Evolutionary conservation across 768 basidiomycete genomes (phyloP).

Genomic region (Auriculariales sp.): DNA sequence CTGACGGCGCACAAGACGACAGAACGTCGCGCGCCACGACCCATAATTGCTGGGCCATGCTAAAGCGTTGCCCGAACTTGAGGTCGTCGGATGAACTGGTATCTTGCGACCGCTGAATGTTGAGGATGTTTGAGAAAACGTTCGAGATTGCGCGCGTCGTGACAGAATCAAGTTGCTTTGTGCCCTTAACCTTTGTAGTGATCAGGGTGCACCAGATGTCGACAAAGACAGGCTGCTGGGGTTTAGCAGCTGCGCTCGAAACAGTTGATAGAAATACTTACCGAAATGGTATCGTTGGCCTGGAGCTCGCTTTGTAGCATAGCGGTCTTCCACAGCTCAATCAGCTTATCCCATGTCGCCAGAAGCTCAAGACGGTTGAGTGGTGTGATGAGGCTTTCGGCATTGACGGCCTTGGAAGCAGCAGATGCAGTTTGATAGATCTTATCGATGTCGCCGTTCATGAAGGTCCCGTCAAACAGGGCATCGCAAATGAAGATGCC

Average conservation of each 20-base stretch:
- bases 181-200: slow-evolving; percentile 37
- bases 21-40: slow-evolving; percentile 26
- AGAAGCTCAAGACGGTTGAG: slow-evolving; percentile 43
- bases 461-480: slow-evolving; percentile 41
- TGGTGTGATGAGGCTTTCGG: slow-evolving; percentile 44
- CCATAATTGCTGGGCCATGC: slow-evolving; percentile 47
- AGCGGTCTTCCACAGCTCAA: slow-evolving; percentile 39
- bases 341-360: slow-evolving; percentile 31
- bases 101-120: not conserved
- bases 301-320: slow-evolving; percentile 28
- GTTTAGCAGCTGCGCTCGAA: not conserved
- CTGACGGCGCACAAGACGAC: too few relatives aligned
- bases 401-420: slow-evolving; percentile 37
- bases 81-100: slow-evolving; percentile 1
- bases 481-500: slow-evolving; percentile 24
- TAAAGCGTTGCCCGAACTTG: slow-evolving; percentile 17
- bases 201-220: slow-evolving; percentile 46
- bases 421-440: slow-evolving; percentile 32
- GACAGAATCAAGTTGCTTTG: slow-evolving; percentile 10
- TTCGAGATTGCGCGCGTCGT: slow-evolving; percentile 8
- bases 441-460: slow-evolving; percentile 35
- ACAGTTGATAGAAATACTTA: slow-evolving; percentile 17
- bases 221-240: slow-evolving; percentile 28
- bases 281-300: slow-evolving; percentile 33
- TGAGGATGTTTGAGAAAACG: slow-evolving; percentile 8